Conservation (phyloP, 164 flowering plant species). For the Brasenia schreberi region DNA sequence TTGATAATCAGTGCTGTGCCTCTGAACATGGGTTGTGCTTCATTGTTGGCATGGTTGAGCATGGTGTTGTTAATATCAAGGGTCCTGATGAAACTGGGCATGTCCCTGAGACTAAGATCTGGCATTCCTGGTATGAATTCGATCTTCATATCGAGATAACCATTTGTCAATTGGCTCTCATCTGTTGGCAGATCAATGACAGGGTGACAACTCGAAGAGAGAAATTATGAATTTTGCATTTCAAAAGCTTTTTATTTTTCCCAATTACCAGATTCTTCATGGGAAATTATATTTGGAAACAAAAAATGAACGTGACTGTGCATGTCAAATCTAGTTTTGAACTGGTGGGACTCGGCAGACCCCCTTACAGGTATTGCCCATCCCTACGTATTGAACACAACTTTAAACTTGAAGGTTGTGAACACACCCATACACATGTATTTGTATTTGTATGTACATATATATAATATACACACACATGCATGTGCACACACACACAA, state of each 20-base stretch:
- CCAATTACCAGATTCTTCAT: not conserved
- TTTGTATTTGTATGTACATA: no score
- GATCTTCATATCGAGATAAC: slow-evolving; percentile 15
- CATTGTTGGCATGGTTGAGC: slow-evolving; percentile 5
- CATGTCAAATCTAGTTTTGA: no score
- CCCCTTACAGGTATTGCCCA: no score
- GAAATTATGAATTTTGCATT: no score
- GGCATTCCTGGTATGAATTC: slow-evolving; percentile 27
- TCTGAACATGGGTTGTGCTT: slow-evolving; percentile 2
- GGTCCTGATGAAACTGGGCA: slow-evolving; percentile 13
- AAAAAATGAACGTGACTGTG: not conserved
- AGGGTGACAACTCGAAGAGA: no score
- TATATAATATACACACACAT: no score
- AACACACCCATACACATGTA: no score
- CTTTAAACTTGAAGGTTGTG: no score
- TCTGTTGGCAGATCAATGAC: slow-evolving; percentile 8
- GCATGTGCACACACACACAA: no score
- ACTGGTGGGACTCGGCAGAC: no score
- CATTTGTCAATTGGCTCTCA: slow-evolving; percentile 17
- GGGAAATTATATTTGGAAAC: not conserved
- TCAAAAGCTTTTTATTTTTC: not conserved
- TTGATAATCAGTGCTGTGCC: slow-evolving; percentile 12
- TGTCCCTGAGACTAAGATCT: slow-evolving; percentile 19
- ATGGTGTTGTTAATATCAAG: slow-evolving; percentile 10
- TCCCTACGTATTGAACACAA: no score